Percentiles rank a stretch among this genome's conserved stretches.
Evolutionary conservation across 371 early-diverging fungal genomes (phyloP).

Genomic region (Mucor mucedo): DNA sequence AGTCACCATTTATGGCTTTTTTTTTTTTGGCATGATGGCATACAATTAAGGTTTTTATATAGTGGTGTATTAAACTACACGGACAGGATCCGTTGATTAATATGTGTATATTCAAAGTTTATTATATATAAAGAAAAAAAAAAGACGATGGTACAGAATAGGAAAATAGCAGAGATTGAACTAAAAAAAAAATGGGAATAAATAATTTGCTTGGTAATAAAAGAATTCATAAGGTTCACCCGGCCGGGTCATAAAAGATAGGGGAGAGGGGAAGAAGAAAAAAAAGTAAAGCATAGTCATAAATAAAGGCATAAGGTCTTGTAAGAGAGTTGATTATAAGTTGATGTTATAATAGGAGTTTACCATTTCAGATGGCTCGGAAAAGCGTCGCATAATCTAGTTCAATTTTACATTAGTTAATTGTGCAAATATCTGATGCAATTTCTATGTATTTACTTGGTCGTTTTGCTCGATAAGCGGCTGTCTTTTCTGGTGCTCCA

Average conservation of each 20-base stretch:
- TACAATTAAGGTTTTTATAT: no score
- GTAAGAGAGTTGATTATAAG: constrained; percentile 3
- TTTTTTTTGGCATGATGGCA: no score
- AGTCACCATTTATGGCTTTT: no score
- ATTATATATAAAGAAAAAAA: not conserved
- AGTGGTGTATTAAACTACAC: no score
- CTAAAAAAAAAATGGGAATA: constrained; percentile 4
- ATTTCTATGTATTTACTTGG: not conserved
- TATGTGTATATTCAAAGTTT: not conserved
- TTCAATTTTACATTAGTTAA: constrained; percentile 7
- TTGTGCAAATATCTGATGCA: not conserved
- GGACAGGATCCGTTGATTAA: no score
- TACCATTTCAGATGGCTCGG: constrained; percentile 15
- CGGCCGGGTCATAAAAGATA: constrained; percentile 3
- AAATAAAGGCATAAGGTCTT: not conserved
- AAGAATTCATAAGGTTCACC: not conserved
- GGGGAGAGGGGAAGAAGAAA: not conserved
- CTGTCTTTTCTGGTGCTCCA: constrained; percentile 10
- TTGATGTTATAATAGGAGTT: constrained; percentile 7
- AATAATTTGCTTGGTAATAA: constrained; percentile 1
- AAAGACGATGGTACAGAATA: not conserved
- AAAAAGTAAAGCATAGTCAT: not conserved
- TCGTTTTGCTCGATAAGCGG: not conserved
- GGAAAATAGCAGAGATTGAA: not conserved
- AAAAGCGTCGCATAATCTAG: constrained; percentile 24